These are phyloP conservation scores for Vicia sativa DNA, from an alignment of 306 rosid genomes.

Conservation along the genomic window DNA sequence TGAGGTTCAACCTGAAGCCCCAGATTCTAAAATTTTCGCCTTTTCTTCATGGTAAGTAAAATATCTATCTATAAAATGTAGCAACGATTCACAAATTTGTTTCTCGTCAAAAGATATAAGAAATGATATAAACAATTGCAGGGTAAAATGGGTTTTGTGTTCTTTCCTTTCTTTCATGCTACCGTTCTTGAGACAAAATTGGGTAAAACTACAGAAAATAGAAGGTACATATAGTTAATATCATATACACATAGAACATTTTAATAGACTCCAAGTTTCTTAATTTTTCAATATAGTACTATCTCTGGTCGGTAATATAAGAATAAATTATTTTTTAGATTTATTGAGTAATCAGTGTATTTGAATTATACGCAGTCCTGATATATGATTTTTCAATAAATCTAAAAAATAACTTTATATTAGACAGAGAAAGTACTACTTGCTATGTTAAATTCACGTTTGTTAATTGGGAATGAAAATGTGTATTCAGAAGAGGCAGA, in stretches of 20 bases:
- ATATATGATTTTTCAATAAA: too few species aligned
- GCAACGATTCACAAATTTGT: neutral
- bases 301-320: too few species aligned
- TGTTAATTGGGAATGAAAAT: neutral
- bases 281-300: too few species aligned
- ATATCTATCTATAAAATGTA: neutral
- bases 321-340: too few species aligned
- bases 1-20: slow-evolving; percentile 29
- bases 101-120: neutral
- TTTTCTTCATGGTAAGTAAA: slow-evolving; percentile 38
- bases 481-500: slow-evolving; percentile 26
- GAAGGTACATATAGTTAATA: slow-evolving; percentile 41
- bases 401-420: too few species aligned
- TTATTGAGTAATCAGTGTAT: too few species aligned
- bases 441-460: neutral
- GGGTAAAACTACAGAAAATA: slow-evolving; percentile 35
- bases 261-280: too few species aligned
- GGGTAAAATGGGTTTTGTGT: slow-evolving; percentile 49
- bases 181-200: slow-evolving; percentile 42
- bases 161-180: slow-evolving; percentile 38
- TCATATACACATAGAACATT: neutral
- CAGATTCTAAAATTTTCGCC: slow-evolving; percentile 34
- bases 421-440: too few species aligned
- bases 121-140: slow-evolving; percentile 31
- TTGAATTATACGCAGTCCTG: too few species aligned